Conservation (phyloP, 1,139 yeast genomes). For the Schwanniomyces etchellsii region DNA sequence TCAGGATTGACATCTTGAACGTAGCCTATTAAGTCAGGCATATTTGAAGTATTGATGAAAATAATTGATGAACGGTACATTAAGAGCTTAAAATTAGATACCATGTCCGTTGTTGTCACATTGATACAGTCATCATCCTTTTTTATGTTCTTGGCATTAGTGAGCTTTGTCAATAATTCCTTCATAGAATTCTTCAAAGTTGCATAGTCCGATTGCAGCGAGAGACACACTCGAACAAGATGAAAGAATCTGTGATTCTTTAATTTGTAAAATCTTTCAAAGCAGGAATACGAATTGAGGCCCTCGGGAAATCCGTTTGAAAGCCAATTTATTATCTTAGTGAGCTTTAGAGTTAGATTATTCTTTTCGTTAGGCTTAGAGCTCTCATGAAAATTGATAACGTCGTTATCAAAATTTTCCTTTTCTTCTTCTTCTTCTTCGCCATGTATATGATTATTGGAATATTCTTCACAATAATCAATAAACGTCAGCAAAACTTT, state of each 20-base stretch:
- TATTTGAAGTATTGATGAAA: constrained; percentile 61
- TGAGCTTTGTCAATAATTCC: constrained; percentile 52
- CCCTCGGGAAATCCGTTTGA: constrained; percentile 52
- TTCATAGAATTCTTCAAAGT: constrained; percentile 56
- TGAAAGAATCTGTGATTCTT: constrained; percentile 55
- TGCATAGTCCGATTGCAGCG: constrained; percentile 55
- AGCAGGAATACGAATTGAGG: constrained; percentile 39
- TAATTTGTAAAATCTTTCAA: constrained; percentile 46
- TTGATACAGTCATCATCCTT: constrained; percentile 29
- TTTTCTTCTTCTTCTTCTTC: constrained; percentile 31
- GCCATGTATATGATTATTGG: constrained; percentile 13
- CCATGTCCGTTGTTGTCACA: constrained; percentile 46
- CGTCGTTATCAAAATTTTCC: constrained; percentile 16
- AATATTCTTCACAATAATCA: constrained; percentile 26
- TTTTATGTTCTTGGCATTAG: constrained; percentile 45
- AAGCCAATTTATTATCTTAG: constrained; percentile 63
- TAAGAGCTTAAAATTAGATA: constrained; percentile 47
- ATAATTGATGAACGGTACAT: constrained; percentile 59
- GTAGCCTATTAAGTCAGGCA: constrained; percentile 46
- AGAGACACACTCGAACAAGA: constrained; percentile 48
- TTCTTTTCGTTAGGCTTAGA: constrained; percentile 10
- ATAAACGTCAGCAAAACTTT: constrained; percentile 33
- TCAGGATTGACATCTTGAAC: constrained; percentile 32
- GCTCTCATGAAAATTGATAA: constrained; percentile 8
- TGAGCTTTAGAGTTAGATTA: constrained; percentile 30